Percentiles rank a stretch among this genome's conserved stretches.
Conservation (phyloP, 305 asterid species). For the Salvia sclarea region DNA sequence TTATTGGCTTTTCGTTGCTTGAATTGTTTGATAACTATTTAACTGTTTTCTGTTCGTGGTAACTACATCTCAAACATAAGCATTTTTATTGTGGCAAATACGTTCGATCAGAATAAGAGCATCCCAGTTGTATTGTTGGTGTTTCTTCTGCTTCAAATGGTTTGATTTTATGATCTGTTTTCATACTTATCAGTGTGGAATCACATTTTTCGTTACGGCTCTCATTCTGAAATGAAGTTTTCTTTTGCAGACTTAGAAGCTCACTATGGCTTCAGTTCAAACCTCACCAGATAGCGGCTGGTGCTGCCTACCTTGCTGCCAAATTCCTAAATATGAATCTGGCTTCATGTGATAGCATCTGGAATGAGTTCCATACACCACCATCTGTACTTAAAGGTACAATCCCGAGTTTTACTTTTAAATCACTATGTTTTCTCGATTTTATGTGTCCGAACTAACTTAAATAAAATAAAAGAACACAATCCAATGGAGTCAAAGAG, state of each 20-base stretch:
- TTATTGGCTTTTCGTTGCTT: conserved; percentile 39
- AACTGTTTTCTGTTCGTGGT: conserved; percentile 22
- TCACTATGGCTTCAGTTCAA: conserved; percentile 98
- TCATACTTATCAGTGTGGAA: not conserved
- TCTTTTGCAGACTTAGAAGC: conserved; percentile 82
- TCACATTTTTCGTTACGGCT: not conserved
- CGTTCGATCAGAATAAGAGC: conserved; percentile 31
- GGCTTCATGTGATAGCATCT: conserved; percentile 60
- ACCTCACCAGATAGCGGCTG: conserved; percentile 97
- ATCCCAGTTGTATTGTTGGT: conserved; percentile 35
- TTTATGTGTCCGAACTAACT: not conserved
- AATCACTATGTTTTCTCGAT: not conserved
- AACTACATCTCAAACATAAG: not conserved
- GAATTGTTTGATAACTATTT: conserved; percentile 29
- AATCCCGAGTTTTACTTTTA: not conserved
- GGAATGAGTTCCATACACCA: conserved; percentile 80
- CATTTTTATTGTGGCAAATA: conserved; percentile 30
- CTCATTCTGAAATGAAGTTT: conserved; percentile 25
- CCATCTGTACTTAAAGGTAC: conserved; percentile 81
- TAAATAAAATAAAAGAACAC: too few relatives aligned
- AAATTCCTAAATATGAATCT: conserved; percentile 77
- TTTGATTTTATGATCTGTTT: conserved; percentile 34
- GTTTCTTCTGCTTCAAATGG: conserved; percentile 42
- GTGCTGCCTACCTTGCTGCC: conserved; percentile 96
- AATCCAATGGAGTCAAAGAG: too few relatives aligned